A percentile compares a stretch with the other conserved stretches of the same genome.
Evolutionary conservation across 768 basidiomycete genomes (phyloP).

Genomic region (Pluteus cervinus): DNA sequence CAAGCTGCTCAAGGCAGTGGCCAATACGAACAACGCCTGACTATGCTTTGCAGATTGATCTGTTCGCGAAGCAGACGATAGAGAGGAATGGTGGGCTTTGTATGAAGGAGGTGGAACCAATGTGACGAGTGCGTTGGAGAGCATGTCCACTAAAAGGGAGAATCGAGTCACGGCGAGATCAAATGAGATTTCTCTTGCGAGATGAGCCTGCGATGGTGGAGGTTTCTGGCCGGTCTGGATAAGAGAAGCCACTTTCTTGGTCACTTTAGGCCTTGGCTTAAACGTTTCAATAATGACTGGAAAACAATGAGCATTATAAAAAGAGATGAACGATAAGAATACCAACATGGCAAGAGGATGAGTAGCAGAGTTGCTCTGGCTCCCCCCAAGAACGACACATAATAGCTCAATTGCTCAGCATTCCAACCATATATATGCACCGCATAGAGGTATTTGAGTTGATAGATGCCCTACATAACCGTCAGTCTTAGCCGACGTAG

Average conservation of each 20-base stretch:
- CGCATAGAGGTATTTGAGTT: conserved; percentile 80
- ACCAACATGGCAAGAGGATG: conserved; percentile 35
- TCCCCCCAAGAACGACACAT: conserved; percentile 63
- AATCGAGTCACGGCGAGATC: conserved; percentile 57
- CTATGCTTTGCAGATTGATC: conserved; percentile 21
- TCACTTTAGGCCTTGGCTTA: conserved; percentile 33
- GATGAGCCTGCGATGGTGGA: conserved; percentile 43
- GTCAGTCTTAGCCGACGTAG: not conserved
- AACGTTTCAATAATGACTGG: conserved; percentile 57
- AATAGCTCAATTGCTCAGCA: conserved; percentile 69
- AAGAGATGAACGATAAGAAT: not conserved
- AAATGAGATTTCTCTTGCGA: conserved; percentile 63
- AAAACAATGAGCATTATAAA: not conserved
- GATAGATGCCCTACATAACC: conserved; percentile 55
- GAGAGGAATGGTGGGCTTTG: conserved; percentile 22
- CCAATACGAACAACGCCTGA: conserved; percentile 52
- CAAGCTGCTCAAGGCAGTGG: conserved; percentile 52
- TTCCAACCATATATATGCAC: conserved; percentile 68
- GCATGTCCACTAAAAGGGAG: conserved; percentile 61
- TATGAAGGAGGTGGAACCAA: conserved; percentile 42
- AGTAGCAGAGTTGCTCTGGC: conserved; percentile 57
- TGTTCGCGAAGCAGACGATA: too few relatives aligned
- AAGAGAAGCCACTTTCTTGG: conserved; percentile 1
- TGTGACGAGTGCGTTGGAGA: conserved; percentile 55
- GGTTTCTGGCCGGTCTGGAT: conserved; percentile 25